These are phyloP conservation scores for Cicer pinnatifidum DNA, from an alignment of 306 rosid genomes.

Conservation along the genomic window DNA sequence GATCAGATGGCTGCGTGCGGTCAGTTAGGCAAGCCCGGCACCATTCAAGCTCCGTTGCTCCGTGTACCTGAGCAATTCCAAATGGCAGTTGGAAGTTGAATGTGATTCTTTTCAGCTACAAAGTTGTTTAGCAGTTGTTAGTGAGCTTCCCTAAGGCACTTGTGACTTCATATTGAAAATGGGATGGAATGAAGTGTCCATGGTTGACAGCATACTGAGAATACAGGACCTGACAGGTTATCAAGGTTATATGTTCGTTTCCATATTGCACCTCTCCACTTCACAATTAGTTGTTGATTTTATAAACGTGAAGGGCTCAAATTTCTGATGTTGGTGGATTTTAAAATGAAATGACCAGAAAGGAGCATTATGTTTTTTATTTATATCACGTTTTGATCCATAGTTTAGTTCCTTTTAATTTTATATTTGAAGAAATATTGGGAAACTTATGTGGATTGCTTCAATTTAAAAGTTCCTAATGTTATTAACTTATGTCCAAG, in stretches of 20 bases:
- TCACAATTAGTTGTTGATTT: not conserved
- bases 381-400: not conserved
- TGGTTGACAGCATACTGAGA: not conserved
- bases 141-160: not conserved
- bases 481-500: not conserved
- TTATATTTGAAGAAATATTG: constrained; percentile 10
- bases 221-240: not conserved
- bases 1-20: constrained; percentile 99
- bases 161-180: not conserved
- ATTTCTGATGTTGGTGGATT: not conserved
- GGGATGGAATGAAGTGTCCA: constrained; percentile 3
- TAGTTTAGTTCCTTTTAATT: constrained; percentile 7
- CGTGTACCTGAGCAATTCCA: constrained; percentile 80
- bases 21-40: constrained; percentile 84
- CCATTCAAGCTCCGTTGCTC: constrained; percentile 75
- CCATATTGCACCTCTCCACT: constrained; percentile 15
- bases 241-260: not conserved
- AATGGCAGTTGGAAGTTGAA: constrained; percentile 51
- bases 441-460: not conserved
- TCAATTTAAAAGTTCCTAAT: not conserved
- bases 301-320: constrained; percentile 6
- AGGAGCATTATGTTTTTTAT: not conserved
- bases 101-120: constrained; percentile 46
- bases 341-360: not conserved
- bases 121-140: constrained; percentile 21